Evolutionary conservation across 139 green algal species (phyloP).

Genomic region (Closterium sp.): DNA sequence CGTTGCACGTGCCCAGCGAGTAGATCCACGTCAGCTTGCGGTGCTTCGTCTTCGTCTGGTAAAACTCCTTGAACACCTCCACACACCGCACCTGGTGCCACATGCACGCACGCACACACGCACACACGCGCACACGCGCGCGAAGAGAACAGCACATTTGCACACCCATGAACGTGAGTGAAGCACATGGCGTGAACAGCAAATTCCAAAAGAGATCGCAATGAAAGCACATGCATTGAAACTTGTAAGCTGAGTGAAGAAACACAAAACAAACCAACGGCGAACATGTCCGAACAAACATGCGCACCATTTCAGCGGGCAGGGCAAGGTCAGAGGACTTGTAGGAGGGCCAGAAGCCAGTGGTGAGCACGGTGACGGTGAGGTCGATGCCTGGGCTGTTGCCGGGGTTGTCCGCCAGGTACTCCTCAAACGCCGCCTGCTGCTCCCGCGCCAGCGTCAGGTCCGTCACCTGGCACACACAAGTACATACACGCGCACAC

Average conservation of each 20-base stretch:
- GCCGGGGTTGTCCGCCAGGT: slow-evolving; percentile 59
- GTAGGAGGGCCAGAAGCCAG: slow-evolving; percentile 84
- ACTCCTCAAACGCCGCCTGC: slow-evolving; percentile 68
- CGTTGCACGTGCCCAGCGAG: slow-evolving; percentile 72
- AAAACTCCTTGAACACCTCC: slow-evolving; percentile 84
- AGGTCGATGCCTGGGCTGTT: slow-evolving; percentile 71
- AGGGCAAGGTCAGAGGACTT: slow-evolving; percentile 85
- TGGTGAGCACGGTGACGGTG: slow-evolving; percentile 86
- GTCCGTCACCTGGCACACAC: slow-evolving; percentile 60
- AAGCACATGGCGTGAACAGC: neutral
- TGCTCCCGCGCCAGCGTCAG: slow-evolving; percentile 86
- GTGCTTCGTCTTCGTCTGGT: slow-evolving; percentile 74
- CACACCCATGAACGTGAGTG: neutral
- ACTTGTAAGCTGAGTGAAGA: no score
- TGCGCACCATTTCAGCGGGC: slow-evolving; percentile 81
- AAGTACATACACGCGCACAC: neutral
- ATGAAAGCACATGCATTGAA: no score
- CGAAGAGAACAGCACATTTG: neutral
- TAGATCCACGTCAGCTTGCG: slow-evolving; percentile 94
- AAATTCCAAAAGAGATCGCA: no score
- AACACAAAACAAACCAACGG: slow-evolving; percentile 3
- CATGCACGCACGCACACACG: neutral
- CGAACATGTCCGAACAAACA: no score
- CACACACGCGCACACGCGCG: neutral
- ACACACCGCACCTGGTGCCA: slow-evolving; percentile 59